A percentile compares a stretch with the other conserved stretches of the same genome.
Evolutionary conservation across 371 early-diverging fungal genomes (phyloP).

Genomic region (Mucor irregularis): DNA sequence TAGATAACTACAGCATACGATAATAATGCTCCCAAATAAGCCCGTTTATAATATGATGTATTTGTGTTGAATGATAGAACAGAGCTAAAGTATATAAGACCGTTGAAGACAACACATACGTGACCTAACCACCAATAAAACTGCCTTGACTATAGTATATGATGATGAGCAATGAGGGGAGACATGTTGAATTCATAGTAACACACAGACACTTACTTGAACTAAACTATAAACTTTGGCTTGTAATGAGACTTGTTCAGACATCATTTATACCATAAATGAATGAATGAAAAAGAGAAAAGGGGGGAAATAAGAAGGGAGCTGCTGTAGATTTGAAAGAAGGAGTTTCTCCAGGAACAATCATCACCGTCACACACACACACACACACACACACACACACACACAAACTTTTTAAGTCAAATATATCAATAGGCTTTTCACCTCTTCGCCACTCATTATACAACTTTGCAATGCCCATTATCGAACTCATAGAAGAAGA

Average conservation of each 20-base stretch:
- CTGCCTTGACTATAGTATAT: constrained; percentile 46
- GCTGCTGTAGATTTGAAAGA: neutral
- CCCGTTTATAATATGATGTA: constrained; percentile 56
- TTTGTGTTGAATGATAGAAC: constrained; percentile 36
- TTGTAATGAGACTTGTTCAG: constrained; percentile 13
- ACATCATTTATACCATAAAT: constrained; percentile 4
- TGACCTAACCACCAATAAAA: constrained; percentile 61
- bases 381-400: too few relatives aligned
- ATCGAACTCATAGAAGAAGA: constrained; percentile 24
- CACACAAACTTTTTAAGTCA: too few relatives aligned
- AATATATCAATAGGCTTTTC: too few relatives aligned
- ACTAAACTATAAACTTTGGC: neutral
- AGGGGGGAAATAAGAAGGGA: neutral
- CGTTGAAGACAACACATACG: constrained; percentile 34
- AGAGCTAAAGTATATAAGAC: constrained; percentile 38
- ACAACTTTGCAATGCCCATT: constrained; percentile 21
- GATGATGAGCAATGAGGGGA: neutral
- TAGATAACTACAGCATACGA: constrained; percentile 84
- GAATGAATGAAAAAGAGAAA: neutral
- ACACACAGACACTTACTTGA: constrained; percentile 3
- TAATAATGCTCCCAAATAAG: constrained; percentile 71
- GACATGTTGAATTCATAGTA: neutral
- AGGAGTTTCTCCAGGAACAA: neutral
- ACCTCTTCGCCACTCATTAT: too few relatives aligned
- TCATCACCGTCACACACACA: too few relatives aligned